A percentile compares a stretch with the other conserved stretches of the same genome.
These are phyloP conservation scores for Lachnellula cervina DNA, from an alignment of 2,329 filamentous ascomycete species.

Conservation along the genomic window DNA sequence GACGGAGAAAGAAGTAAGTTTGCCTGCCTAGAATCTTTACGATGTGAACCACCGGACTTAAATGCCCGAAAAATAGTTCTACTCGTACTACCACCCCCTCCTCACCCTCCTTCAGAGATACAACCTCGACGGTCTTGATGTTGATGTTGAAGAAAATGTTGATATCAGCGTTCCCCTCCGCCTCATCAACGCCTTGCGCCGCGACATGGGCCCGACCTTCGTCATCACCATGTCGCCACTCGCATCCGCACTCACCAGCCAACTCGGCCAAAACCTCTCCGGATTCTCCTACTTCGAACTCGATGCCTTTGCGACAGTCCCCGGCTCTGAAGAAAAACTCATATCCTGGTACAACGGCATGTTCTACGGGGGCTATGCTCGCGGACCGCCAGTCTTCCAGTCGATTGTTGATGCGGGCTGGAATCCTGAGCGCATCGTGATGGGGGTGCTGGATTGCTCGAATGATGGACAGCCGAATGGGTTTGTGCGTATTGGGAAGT, in stretches of 20 bases:
- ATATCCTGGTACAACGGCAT: constrained; percentile 84
- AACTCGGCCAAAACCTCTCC: constrained; percentile 60
- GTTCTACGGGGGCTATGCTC: constrained; percentile 73
- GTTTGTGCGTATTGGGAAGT: constrained; percentile 52
- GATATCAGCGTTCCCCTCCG: constrained; percentile 58
- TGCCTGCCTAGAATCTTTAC: not conserved
- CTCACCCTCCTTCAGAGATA: constrained; percentile 32
- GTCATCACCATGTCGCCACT: constrained; percentile 77
- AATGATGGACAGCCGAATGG: constrained; percentile 61
- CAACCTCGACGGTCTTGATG: constrained; percentile 62
- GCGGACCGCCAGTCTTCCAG: constrained; percentile 41
- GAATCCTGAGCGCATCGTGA: constrained; percentile 65
- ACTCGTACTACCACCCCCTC: constrained; percentile 7
- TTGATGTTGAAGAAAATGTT: constrained; percentile 76
- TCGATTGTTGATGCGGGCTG: constrained; percentile 58
- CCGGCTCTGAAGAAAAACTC: constrained; percentile 25
- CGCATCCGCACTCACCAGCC: constrained; percentile 60
- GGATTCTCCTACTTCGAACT: constrained; percentile 75
- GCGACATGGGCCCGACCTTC: constrained; percentile 64
- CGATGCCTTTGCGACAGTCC: constrained; percentile 42
- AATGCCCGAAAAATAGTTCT: constrained; percentile 36
- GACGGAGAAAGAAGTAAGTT: constrained; percentile 33
- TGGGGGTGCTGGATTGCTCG: constrained; percentile 69
- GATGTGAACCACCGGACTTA: not conserved
- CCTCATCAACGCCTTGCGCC: constrained; percentile 59